These are phyloP conservation scores for Lasiosphaeria ovina DNA, from an alignment of 495 filamentous ascomycete species.

Conservation along the genomic window DNA sequence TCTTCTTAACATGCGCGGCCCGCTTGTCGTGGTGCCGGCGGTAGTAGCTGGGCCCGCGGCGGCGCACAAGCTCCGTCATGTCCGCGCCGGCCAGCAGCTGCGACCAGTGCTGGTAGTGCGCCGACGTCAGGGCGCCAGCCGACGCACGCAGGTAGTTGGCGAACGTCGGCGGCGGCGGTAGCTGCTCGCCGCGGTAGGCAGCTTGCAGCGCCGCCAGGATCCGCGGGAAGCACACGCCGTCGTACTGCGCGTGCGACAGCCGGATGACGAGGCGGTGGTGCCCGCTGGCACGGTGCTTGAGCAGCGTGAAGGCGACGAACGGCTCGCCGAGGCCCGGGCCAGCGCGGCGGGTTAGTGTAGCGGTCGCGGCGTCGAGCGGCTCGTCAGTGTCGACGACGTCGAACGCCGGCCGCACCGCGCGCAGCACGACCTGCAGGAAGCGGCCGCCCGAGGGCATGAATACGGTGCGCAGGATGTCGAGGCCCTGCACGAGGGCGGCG, in stretches of 20 bases:
- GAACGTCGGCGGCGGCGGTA: slow-evolving; percentile 48
- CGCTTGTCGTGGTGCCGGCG: neutral
- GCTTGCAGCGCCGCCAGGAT: slow-evolving; percentile 55
- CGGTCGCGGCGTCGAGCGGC: slow-evolving; percentile 38
- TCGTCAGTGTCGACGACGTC: slow-evolving; percentile 45
- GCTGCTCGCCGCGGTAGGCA: slow-evolving; percentile 49
- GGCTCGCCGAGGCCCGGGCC: slow-evolving; percentile 51
- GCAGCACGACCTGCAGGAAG: slow-evolving; percentile 60
- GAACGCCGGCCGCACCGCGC: slow-evolving; percentile 51
- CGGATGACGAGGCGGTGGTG: slow-evolving; percentile 57
- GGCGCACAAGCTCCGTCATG: slow-evolving; percentile 37
- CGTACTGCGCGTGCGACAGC: slow-evolving; percentile 68
- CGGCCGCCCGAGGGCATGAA: slow-evolving; percentile 55
- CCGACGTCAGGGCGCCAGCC: slow-evolving; percentile 34
- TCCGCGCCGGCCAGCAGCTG: slow-evolving; percentile 46
- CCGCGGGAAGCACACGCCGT: slow-evolving; percentile 59
- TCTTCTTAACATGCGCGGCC: slow-evolving; percentile 14
- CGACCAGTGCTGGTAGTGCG: slow-evolving; percentile 53
- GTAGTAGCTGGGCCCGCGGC: slow-evolving; percentile 6
- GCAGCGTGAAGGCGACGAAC: slow-evolving; percentile 52
- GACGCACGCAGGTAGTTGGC: slow-evolving; percentile 56
- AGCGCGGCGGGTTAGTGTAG: slow-evolving; percentile 17
- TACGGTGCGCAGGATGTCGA: slow-evolving; percentile 63
- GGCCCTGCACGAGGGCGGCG: slow-evolving; percentile 38
- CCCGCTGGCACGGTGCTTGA: slow-evolving; percentile 46